Evolutionary conservation across 169 alveolate genomes (phyloP), one percentile per base, ranked within the genome.

Genomic region (Plasmodium fragile): DNA sequence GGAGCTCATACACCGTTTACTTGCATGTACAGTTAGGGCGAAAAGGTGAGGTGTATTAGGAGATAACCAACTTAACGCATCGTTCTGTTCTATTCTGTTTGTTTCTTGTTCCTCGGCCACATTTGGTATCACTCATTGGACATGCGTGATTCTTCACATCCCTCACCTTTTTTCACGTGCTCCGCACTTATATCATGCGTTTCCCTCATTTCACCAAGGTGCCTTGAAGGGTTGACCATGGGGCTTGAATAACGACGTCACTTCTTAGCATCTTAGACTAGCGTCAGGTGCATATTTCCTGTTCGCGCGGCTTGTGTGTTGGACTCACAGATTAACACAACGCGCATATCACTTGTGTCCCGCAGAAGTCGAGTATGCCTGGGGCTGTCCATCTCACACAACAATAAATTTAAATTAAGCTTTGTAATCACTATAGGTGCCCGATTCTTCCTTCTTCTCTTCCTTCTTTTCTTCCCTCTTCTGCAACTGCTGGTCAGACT

Each of bases 341-440:
- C 22, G 25, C 25, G 3, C 22, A 49, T 11, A 13, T 49, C n/a
- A 65, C 75, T 4, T 65, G 75, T n/a, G 1, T 25, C 39, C 36
- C 59, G 18, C 1, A 8, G 25, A 49, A 16, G 59, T 49, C 59
- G 22, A 18, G 8, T 49, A 16, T 49, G 25, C 22, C 2, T 13
- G 2, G 18, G 59, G 16, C 59, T 28, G 18, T 65, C 36, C 36
- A 65, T 3, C 36, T 65, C n/a, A n/a, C 36, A 28, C 59, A 13
- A 80, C 22, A 81, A 30, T 16, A 41, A n/a, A n/a, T n/a, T n/a
- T n/a, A n/a, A n/a, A 11, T 39, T 83, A 83, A 41, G 83, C 83
- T 22, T 70, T 83, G 92, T 83, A 83, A 45, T 83, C 83, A 83
- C 32, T 49, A 6, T 85, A 28, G 55, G 41, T 1, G 45, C 18